Percentiles rank a stretch among this genome's conserved stretches.
Evolutionary conservation across 106 monocot genomes (phyloP).

Genomic region (Acanthochlamys bracteata): DNA sequence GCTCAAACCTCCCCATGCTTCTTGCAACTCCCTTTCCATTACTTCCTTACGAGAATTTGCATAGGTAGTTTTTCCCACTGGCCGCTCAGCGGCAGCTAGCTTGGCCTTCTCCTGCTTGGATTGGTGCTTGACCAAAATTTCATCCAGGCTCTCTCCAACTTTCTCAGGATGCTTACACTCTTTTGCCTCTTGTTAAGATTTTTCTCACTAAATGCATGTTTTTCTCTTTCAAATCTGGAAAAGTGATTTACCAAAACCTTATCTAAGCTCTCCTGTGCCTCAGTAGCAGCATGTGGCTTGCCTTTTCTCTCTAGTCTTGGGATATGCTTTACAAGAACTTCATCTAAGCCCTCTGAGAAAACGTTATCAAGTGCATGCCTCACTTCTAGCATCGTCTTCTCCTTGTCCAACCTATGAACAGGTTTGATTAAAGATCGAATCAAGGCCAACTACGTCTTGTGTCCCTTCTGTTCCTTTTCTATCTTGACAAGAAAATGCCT

Average conservation of each 20-base stretch:
- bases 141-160: slow-evolving; percentile 28
- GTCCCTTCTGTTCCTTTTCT: slow-evolving; percentile 1
- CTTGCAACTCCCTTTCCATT: slow-evolving; percentile 62
- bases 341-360: slow-evolving; percentile 27
- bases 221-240: slow-evolving; percentile 37
- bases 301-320: slow-evolving; percentile 27
- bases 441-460: slow-evolving; percentile 20
- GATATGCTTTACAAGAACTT: slow-evolving; percentile 35
- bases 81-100: slow-evolving; percentile 15
- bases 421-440: slow-evolving; percentile 51
- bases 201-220: slow-evolving; percentile 5
- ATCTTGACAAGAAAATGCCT: slow-evolving; percentile 30
- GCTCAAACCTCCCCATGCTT: slow-evolving; percentile 90
- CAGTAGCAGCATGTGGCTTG: neutral
- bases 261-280: slow-evolving; percentile 27
- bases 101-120: slow-evolving; percentile 54
- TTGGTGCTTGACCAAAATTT: slow-evolving; percentile 63
- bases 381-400: slow-evolving; percentile 38
- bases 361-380: neutral
- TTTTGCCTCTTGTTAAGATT: slow-evolving; percentile 2
- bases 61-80: slow-evolving; percentile 16
- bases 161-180: slow-evolving; percentile 10
- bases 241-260: slow-evolving; percentile 37
- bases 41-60: slow-evolving; percentile 32
- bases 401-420: slow-evolving; percentile 41